These are phyloP conservation scores for Candida coquimbonensis DNA, from an alignment of 805 yeast genomes.

Conservation along the genomic window DNA sequence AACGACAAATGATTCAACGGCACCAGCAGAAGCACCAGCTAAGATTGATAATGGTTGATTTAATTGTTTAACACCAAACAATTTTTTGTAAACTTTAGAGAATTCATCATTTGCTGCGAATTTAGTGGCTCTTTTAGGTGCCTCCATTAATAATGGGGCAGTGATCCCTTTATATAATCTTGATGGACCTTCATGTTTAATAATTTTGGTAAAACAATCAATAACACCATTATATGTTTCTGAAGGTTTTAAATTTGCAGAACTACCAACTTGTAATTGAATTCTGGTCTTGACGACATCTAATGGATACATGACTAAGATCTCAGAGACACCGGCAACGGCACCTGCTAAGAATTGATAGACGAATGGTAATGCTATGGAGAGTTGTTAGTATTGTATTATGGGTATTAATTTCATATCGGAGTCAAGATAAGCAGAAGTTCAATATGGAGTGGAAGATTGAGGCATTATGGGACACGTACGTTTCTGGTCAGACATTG, in stretches of 20 bases:
- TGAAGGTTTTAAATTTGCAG: constrained; percentile 35
- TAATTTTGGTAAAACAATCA: constrained; percentile 77
- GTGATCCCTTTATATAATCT: constrained; percentile 88
- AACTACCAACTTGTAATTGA: constrained; percentile 61
- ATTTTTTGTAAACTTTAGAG: constrained; percentile 71
- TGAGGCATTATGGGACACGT: no score
- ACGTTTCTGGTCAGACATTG: no score
- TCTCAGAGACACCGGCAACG: constrained; percentile 95
- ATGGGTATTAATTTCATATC: neutral
- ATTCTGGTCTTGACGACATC: constrained; percentile 97
- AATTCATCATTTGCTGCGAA: constrained; percentile 98
- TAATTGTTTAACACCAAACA: constrained; percentile 62
- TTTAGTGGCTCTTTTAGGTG: constrained; percentile 98
- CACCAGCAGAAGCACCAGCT: constrained; percentile 98
- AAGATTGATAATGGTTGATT: constrained; percentile 80
- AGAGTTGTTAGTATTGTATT: neutral
- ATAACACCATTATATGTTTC: constrained; percentile 67
- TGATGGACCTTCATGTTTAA: constrained; percentile 76
- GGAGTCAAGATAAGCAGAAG: neutral
- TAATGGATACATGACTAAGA: constrained; percentile 90
- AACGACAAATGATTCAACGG: constrained; percentile 91
- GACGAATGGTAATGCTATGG: constrained; percentile 68
- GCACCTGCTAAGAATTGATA: constrained; percentile 93
- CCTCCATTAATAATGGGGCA: constrained; percentile 98
- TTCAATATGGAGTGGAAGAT: no score